Evolutionary conservation across 2,329 filamentous ascomycete species (phyloP).

Genomic region (Niveomyces coronatus): DNA sequence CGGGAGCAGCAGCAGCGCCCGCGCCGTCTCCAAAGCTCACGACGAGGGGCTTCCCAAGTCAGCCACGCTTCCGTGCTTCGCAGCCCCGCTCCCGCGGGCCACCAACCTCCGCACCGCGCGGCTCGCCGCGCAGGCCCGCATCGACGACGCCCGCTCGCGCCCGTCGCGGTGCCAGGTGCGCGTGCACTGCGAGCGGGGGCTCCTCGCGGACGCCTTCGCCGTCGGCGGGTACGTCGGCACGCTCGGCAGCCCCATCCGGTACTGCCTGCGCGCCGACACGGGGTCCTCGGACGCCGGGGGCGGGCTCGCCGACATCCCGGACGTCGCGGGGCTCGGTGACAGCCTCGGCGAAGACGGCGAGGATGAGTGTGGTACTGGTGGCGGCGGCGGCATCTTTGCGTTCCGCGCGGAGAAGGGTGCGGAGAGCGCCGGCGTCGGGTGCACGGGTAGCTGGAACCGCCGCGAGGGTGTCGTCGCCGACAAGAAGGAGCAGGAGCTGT

Average conservation of each 20-base stretch:
- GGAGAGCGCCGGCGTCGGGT: constrained; percentile 18
- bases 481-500: constrained; percentile 37
- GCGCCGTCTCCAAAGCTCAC: constrained; percentile 9
- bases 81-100: constrained; percentile 19
- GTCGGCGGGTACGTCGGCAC: constrained; percentile 54
- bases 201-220: constrained; percentile 39
- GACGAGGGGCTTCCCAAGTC: constrained; percentile 22
- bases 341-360: constrained; percentile 27
- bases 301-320: constrained; percentile 41
- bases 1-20: constrained; percentile 12
- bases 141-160: constrained; percentile 44
- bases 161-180: constrained; percentile 51
- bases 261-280: constrained; percentile 47
- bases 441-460: constrained; percentile 38
- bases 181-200: constrained; percentile 43
- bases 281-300: constrained; percentile 47
- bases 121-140: constrained; percentile 53
- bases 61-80: constrained; percentile 20
- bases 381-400: neutral
- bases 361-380: constrained; percentile 10
- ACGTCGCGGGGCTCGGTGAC: constrained; percentile 37
- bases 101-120: constrained; percentile 43
- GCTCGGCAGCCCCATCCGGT: constrained; percentile 47
- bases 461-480: constrained; percentile 27
- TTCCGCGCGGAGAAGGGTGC: too few relatives aligned